These are phyloP conservation scores for Fusarium camptoceras DNA, from an alignment of 2,329 filamentous ascomycete species.

Conservation along the genomic window DNA sequence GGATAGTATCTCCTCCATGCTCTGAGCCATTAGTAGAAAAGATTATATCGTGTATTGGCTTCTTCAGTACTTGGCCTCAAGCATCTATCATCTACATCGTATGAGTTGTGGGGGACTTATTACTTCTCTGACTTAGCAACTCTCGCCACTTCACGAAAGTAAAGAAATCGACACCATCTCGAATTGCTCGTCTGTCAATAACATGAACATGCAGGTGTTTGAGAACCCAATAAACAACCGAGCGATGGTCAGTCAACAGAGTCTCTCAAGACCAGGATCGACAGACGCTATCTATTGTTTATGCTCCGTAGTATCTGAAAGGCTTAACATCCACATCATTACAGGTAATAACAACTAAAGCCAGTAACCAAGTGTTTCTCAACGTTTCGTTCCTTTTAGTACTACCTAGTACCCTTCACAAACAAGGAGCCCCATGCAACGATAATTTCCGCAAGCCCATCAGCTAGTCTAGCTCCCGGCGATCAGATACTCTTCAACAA, in stretches of 20 bases:
- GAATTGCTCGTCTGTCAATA: no score
- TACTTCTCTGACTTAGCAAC: neutral
- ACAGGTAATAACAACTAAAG: neutral
- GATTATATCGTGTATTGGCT: no score
- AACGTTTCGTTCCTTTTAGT: neutral
- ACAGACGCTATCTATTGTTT: neutral
- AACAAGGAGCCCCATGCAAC: neutral
- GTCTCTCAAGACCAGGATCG: neutral
- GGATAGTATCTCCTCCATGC: neutral
- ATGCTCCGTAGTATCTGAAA: no score
- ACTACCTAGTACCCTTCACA: neutral
- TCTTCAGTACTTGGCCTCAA: no score
- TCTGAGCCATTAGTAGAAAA: no score
- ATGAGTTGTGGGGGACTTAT: neutral
- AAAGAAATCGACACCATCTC: neutral
- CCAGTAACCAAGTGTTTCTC: neutral
- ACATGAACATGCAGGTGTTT: no score
- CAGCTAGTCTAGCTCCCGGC: constrained; percentile 28
- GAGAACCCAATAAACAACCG: no score
- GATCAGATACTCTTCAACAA: constrained; percentile 7
- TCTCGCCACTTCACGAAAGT: neutral
- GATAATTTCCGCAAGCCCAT: constrained; percentile 13
- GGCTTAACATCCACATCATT: no score
- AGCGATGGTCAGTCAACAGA: no score
- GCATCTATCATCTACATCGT: neutral